Evolutionary conservation across 768 basidiomycete species (phyloP).

Genomic region (Dioszegia hungarica): DNA sequence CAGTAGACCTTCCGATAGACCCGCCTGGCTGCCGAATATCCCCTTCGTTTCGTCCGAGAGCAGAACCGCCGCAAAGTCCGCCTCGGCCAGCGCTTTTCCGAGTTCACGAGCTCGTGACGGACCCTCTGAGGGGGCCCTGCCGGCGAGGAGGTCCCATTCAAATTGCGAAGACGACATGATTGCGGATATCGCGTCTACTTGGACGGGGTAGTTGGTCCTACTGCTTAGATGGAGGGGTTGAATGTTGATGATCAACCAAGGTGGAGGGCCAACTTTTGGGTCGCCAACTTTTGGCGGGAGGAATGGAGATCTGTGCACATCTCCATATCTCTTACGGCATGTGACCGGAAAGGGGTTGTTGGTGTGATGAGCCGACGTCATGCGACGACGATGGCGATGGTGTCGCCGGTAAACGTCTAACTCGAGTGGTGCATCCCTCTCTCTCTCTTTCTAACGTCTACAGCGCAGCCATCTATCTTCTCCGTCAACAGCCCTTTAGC

Average conservation of each 20-base stretch:
- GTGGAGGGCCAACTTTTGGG: neutral
- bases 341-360: no score
- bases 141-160: conserved; percentile 28
- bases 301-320: no score
- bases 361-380: no score
- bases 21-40: conserved; percentile 48
- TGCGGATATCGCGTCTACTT: no score
- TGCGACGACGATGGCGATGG: no score
- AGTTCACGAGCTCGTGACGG: conserved; percentile 27
- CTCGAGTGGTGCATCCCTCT: no score
- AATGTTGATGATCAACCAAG: neutral
- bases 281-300: no score
- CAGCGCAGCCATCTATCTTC: neutral
- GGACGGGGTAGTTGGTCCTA: no score
- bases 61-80: conserved; percentile 50
- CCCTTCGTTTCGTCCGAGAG: conserved; percentile 48
- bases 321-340: no score
- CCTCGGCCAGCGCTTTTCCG: conserved; percentile 42
- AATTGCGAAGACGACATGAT: conserved; percentile 15
- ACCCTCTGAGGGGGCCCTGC: neutral
- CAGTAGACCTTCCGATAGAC: conserved; percentile 45
- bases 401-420: no score
- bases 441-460: neutral
- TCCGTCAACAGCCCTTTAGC: neutral
- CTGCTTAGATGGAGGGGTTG: neutral